Conservation (phyloP, 176 grass and related monocot genomes). For the Raddia guianensis region DNA sequence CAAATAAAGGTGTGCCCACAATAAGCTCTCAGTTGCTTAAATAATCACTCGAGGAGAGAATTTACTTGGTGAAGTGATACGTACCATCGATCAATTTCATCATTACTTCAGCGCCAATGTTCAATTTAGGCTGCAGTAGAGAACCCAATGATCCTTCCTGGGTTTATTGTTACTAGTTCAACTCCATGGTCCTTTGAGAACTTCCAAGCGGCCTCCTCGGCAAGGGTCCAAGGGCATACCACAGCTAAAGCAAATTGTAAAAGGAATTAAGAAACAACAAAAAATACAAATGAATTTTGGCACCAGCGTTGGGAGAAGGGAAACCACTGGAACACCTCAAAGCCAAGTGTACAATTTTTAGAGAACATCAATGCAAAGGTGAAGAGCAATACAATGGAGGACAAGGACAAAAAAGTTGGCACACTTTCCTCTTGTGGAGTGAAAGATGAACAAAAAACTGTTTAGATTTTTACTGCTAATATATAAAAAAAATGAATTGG, state of each 20-base stretch:
- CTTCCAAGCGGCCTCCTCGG: constrained; percentile 35
- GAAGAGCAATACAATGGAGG: too few species aligned
- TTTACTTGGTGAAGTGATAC: not conserved
- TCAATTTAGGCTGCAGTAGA: not conserved
- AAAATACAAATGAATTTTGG: not conserved
- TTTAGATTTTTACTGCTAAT: too few species aligned
- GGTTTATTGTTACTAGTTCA: constrained; percentile 11
- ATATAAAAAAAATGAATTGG: too few species aligned
- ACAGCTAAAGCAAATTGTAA: not conserved
- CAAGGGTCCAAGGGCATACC: constrained; percentile 7
- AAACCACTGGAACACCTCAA: too few species aligned
- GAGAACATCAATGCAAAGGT: too few species aligned
- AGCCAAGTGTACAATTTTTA: too few species aligned
- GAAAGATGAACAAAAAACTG: too few species aligned
- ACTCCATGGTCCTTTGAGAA: constrained; percentile 32
- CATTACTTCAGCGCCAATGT: not conserved
- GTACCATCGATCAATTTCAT: not conserved
- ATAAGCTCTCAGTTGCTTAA: too few species aligned
- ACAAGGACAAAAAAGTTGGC: too few species aligned
- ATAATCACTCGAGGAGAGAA: not conserved
- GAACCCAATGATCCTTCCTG: not conserved
- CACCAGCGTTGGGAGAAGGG: too few species aligned
- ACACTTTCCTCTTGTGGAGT: too few species aligned
- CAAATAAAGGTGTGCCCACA: too few species aligned
- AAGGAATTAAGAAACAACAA: not conserved